Evolutionary conservation across 2,329 filamentous ascomycete species (phyloP), one percentile per base, ranked within the genome.

Genomic region (Phialophora verrucosa): DNA sequence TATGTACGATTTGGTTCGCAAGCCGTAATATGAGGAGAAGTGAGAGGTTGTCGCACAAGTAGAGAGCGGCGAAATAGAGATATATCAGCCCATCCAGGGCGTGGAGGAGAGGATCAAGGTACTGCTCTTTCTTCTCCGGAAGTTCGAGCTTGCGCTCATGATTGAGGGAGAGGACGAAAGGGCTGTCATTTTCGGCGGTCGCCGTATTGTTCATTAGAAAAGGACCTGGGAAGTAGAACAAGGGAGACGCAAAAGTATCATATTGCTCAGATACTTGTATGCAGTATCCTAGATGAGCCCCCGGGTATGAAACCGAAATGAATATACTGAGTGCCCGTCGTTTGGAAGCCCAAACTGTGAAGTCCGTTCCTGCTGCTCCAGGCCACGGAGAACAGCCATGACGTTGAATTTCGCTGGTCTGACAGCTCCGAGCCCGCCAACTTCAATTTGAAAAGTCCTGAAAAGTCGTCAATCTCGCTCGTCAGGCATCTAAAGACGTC

Each of bases 31-130:
- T 74, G 70, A 89, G 84, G 68, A 85, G 81, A 67, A 64, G 60
- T 32, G 62, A 62, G 38, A 73, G 84, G 73, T 80, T 88, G 86
- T 89, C 87, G 77, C 88, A 82, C 75, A 89, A 86, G 76, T 89
- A 89, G 65, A 88, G 76, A 7, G 83, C 81, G 44, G 86, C 85
- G 66, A 89, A 78, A 78, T 89, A 80, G 74, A 86, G 83, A 77
- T 87, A 89, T 63, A 88, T 82, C 56, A 87, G 73, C 71, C 86
- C 81, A 72, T 89, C 87, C 51, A 89, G 76, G 71, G 84, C 82
- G 63, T 83, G 81, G 67, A 88, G 79, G 58, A 88, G 74, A 62
- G 85, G 81, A 71, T 87, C 83, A 49, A 89, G 81, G 69, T 84
- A 76, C 27, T 79, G 77, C 27, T 78, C 76, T 70, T 83, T 80